Percentiles rank a stretch among this genome's conserved stretches.
phyloP scores from a whole-genome alignment of 768 basidiomycete genomes.

The Phylloporus rhodoxanthus region DNA sequence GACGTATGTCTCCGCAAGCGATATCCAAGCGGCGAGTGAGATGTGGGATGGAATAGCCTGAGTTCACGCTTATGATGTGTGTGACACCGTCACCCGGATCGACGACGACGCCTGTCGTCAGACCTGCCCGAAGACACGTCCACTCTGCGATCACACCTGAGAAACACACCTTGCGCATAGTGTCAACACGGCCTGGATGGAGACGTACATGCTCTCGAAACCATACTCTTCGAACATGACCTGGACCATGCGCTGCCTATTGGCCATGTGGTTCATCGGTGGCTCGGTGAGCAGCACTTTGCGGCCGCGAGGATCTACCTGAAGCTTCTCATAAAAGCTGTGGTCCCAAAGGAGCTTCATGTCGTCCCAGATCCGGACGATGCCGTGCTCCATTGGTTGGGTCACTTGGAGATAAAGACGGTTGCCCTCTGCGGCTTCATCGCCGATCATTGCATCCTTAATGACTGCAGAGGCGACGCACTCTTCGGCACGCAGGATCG shows the following conservation, averaged over 20 bases:
- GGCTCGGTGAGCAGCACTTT: constrained; percentile 96
- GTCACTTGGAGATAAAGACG: no score
- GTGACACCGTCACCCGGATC: constrained; percentile 99
- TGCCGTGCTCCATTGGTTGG: constrained; percentile 99
- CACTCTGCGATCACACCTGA: neutral
- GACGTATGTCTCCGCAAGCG: constrained; percentile 95
- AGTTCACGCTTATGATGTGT: constrained; percentile 97
- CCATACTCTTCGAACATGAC: constrained; percentile 99
- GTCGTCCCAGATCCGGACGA: constrained; percentile 98
- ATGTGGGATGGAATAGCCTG: constrained; percentile 93
- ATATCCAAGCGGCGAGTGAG: constrained; percentile 92
- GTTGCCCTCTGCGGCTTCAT: constrained; percentile 93
- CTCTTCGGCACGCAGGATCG: constrained; percentile 96
- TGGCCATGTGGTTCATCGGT: constrained; percentile 96
- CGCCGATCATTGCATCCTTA: constrained; percentile 97
- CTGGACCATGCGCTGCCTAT: constrained; percentile 90
- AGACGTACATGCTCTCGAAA: constrained; percentile 92
- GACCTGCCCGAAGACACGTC: constrained; percentile 46
- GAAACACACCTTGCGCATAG: constrained; percentile 87
- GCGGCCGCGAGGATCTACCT: constrained; percentile 76
- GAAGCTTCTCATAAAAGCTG: constrained; percentile 94
- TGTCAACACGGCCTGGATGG: constrained; percentile 97
- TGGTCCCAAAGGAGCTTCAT: constrained; percentile 99
- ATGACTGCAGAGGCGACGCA: constrained; percentile 80
- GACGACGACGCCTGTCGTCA: constrained; percentile 97